A percentile compares a stretch with the other conserved stretches of the same genome.
Evolutionary conservation across 306 rosid species (phyloP).

Genomic region (Glycine soja): DNA sequence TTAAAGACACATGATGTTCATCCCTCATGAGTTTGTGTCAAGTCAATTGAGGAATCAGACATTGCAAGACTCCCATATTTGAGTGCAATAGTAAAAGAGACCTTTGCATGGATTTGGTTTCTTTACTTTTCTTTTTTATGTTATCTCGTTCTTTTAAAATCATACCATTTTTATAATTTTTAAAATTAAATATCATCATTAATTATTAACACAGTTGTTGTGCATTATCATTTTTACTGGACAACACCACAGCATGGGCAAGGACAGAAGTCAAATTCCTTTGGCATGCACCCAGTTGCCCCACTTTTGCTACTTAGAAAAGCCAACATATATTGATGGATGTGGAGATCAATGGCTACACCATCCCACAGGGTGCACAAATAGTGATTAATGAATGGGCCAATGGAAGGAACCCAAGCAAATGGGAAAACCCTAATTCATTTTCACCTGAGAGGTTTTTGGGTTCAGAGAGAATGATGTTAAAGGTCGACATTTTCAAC

Average conservation of each 20-base stretch:
- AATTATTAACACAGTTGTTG: no score
- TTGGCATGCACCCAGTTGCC: constrained; percentile 45
- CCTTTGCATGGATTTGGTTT: no score
- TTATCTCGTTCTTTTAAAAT: no score
- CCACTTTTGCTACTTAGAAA: not conserved
- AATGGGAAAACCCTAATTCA: constrained; percentile 26
- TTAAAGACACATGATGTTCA: not conserved
- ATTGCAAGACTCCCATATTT: constrained; percentile 38
- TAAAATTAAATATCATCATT: no score
- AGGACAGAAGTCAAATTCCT: no score
- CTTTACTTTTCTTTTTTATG: no score
- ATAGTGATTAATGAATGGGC: constrained; percentile 41
- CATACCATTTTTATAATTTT: no score
- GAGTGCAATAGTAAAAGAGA: constrained; percentile 42
- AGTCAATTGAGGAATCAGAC: constrained; percentile 28
- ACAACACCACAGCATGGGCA: no score
- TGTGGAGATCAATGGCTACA: no score
- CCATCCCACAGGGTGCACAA: not conserved
- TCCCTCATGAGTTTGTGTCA: not conserved
- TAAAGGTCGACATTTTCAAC: constrained; percentile 29
- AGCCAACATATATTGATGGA: no score
- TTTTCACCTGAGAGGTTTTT: constrained; percentile 43
- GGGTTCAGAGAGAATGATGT: constrained; percentile 33
- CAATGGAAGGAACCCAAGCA: constrained; percentile 27
- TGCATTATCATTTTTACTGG: no score